phyloP scores from a whole-genome alignment of 345 rosid species.

The Eucalyptus tenuipes region DNA sequence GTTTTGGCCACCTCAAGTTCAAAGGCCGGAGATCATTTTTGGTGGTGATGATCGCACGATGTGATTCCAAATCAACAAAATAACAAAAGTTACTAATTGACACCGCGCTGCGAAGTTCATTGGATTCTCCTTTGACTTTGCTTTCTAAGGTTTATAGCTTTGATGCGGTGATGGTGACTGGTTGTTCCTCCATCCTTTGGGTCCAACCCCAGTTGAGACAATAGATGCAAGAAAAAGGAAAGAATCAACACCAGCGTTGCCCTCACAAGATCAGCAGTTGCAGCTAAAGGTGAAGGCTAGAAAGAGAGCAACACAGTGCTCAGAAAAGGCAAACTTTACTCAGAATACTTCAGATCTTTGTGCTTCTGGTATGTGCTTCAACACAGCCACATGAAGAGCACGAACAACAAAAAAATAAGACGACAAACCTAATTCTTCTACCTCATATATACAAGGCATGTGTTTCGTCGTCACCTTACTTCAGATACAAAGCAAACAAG shows the following conservation, averaged over 20 bases:
- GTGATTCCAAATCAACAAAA: neutral
- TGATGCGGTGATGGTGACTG: neutral
- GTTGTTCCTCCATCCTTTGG: neutral
- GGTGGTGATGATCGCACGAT: neutral
- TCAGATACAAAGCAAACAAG: neutral
- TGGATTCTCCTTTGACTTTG: neutral
- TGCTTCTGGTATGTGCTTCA: neutral
- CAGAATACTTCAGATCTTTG: neutral
- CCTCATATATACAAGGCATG: constrained; percentile 1
- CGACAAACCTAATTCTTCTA: neutral
- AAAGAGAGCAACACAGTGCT: neutral
- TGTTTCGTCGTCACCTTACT: neutral
- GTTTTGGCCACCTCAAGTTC: neutral
- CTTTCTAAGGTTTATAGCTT: neutral
- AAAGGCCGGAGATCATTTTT: neutral
- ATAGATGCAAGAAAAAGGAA: neutral
- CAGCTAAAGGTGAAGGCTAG: neutral
- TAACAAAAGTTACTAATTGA: neutral
- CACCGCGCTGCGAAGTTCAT: neutral
- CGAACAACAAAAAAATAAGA: neutral
- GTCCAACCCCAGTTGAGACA: neutral
- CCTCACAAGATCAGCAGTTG: neutral
- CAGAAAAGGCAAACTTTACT: neutral
- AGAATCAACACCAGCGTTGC: neutral
- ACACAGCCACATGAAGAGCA: neutral